phyloP scores from a whole-genome alignment of 2,329 filamentous ascomycete species.

The Falciphora oryzae region DNA sequence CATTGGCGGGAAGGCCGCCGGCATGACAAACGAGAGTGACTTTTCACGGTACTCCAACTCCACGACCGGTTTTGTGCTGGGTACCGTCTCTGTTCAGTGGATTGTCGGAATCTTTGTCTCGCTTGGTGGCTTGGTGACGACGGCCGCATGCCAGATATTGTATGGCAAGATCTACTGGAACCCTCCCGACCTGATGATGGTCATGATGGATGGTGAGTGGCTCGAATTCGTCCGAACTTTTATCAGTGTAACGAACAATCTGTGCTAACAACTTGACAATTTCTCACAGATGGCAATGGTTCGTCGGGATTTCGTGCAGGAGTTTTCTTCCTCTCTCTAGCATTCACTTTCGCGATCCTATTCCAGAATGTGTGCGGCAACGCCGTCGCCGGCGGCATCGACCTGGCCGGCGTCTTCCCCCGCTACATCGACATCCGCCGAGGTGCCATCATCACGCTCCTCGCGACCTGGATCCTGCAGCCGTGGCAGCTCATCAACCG shows the following conservation, averaged over 20 bases:
- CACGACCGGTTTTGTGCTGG: conserved; percentile 27
- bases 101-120: conserved; percentile 34
- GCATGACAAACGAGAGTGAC: conserved; percentile 36
- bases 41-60: conserved; percentile 35
- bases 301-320: conserved; percentile 24
- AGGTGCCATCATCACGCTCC: conserved; percentile 25
- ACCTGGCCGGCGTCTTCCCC: conserved; percentile 18
- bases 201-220: conserved; percentile 32
- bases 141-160: conserved; percentile 36
- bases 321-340: conserved; percentile 25
- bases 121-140: conserved; percentile 35
- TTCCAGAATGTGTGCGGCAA: conserved; percentile 36
- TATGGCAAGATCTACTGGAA: conserved; percentile 43
- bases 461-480: conserved; percentile 24
- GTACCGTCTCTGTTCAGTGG: conserved; percentile 33
- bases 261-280: not conserved
- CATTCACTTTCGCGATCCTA: conserved; percentile 33
- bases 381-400: conserved; percentile 23
- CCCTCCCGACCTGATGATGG: conserved; percentile 36
- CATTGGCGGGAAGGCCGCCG: conserved; percentile 33
- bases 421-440: conserved; percentile 25
- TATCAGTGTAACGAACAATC: no score
- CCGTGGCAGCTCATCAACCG: conserved; percentile 27
- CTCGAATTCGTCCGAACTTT: no score
- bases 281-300: conserved; percentile 25